These are phyloP conservation scores for Cercis canadensis DNA, from an alignment of 306 rosid species.

Conservation along the genomic window DNA sequence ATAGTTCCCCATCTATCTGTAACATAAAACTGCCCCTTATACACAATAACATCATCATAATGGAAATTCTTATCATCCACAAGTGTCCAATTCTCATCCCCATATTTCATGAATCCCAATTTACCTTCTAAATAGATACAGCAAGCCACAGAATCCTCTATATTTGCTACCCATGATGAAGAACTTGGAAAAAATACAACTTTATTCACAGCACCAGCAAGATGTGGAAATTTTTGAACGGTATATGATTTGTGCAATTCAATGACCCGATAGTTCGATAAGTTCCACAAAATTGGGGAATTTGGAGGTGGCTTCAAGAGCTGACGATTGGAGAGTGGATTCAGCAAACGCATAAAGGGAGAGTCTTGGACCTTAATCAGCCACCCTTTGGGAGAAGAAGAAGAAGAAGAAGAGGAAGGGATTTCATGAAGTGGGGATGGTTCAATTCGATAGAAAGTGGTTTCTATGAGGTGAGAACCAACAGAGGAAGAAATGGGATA, in stretches of 20 bases:
- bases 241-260: constrained; percentile 27
- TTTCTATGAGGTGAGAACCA: constrained; percentile 17
- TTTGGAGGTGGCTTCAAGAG: background rate
- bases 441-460: constrained; percentile 32
- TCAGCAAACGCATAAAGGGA: constrained; percentile 4
- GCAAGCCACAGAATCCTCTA: constrained; percentile 1
- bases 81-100: constrained; percentile 33
- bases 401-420: background rate
- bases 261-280: constrained; percentile 16
- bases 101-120: constrained; percentile 44
- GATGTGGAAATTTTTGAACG: background rate
- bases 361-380: constrained; percentile 34
- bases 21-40: constrained; percentile 41
- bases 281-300: constrained; percentile 7
- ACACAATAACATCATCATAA: constrained; percentile 46
- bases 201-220: constrained; percentile 31
- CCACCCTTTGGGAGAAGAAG: background rate
- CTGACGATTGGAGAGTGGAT: constrained; percentile 11
- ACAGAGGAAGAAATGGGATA: background rate
- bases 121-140: constrained; percentile 37
- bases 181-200: constrained; percentile 32
- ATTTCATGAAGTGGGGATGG: background rate
- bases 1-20: constrained; percentile 53
- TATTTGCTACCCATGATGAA: constrained; percentile 1
- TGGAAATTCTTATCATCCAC: constrained; percentile 25